phyloP scores from a whole-genome alignment of 1,284 basidiomycete species.

The Cryptococcus sp. region DNA sequence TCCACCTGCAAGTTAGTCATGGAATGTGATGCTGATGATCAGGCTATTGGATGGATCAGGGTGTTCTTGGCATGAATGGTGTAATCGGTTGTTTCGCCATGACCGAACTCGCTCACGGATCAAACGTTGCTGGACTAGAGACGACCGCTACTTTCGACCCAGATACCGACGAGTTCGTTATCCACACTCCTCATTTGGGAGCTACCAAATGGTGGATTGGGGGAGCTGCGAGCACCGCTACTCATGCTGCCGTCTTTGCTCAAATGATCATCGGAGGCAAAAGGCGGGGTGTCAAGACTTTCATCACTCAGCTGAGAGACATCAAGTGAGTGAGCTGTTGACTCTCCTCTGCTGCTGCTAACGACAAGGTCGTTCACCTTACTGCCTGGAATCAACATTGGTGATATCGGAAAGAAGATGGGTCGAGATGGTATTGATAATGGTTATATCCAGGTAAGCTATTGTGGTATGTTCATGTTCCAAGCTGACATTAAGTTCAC shows the following conservation, averaged over 20 bases:
- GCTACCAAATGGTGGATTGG: conserved; percentile 59
- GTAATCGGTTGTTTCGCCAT: conserved; percentile 58
- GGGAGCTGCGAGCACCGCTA: conserved; percentile 56
- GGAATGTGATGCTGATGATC: not conserved
- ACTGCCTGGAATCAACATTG: conserved; percentile 55
- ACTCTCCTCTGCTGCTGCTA: no score
- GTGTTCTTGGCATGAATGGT: conserved; percentile 54
- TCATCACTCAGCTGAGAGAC: conserved; percentile 55
- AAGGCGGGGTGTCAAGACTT: conserved; percentile 56
- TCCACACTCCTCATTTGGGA: conserved; percentile 55
- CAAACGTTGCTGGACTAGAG: conserved; percentile 57
- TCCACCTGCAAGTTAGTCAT: not conserved
- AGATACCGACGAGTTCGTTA: conserved; percentile 54
- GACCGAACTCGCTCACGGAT: conserved; percentile 52
- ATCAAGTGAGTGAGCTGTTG: conserved; percentile 47
- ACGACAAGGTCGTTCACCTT: conserved; percentile 49
- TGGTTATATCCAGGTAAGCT: conserved; percentile 18
- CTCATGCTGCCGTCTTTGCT: conserved; percentile 57
- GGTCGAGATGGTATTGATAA: conserved; percentile 53
- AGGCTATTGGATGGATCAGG: conserved; percentile 56
- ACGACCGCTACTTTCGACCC: conserved; percentile 57
- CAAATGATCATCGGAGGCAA: conserved; percentile 55
- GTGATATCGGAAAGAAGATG: conserved; percentile 60
- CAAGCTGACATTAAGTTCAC: conserved; percentile 51
- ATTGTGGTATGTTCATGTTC: not conserved